Percentiles rank a stretch among this genome's conserved stretches.
Evolutionary conservation across 352 stramenopile species (phyloP).

Genomic region (Phytophthora pluvialis): DNA sequence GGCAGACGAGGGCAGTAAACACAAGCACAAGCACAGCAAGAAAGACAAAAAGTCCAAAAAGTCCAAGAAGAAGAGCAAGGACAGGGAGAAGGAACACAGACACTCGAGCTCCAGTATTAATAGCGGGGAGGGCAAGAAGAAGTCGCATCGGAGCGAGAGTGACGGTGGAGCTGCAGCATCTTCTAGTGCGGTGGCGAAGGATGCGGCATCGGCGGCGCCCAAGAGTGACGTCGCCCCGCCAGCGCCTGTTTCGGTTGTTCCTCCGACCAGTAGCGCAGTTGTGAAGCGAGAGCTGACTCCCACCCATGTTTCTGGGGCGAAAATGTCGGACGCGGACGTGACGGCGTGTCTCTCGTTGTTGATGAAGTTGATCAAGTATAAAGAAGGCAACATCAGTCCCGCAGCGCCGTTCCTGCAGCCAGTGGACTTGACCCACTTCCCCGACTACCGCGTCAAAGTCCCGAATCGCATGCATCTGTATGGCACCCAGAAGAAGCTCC

Average conservation of each 20-base stretch:
- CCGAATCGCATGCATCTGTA: conserved; percentile 87
- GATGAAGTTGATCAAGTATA: conserved; percentile 90
- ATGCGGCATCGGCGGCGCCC: background rate
- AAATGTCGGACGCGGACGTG: conserved; percentile 67
- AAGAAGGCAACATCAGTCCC: conserved; percentile 73
- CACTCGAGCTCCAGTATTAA: conserved; percentile 36
- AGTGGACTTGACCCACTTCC: conserved; percentile 83
- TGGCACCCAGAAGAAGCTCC: conserved; percentile 85
- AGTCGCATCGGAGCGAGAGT: conserved; percentile 40
- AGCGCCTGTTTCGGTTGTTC: conserved; percentile 6
- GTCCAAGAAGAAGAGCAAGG: conserved; percentile 76
- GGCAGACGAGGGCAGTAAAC: conserved; percentile 42
- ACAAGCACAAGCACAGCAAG: conserved; percentile 67
- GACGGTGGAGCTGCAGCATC: conserved; percentile 5
- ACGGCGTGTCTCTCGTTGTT: conserved; percentile 64
- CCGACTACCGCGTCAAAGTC: conserved; percentile 87
- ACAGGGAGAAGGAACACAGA: conserved; percentile 58
- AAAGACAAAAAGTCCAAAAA: conserved; percentile 81
- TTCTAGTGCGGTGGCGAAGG: conserved; percentile 10
- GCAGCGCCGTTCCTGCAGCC: conserved; percentile 83
- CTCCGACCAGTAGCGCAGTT: conserved; percentile 28
- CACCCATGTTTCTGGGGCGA: conserved; percentile 20
- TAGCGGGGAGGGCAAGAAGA: conserved; percentile 50
- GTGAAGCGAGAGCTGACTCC: conserved; percentile 31
- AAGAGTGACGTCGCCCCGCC: conserved; percentile 1